Evolutionary conservation across 2,329 filamentous ascomycete genomes (phyloP), one percentile per base, ranked within the genome.

Genomic region (Fusarium sp.): DNA sequence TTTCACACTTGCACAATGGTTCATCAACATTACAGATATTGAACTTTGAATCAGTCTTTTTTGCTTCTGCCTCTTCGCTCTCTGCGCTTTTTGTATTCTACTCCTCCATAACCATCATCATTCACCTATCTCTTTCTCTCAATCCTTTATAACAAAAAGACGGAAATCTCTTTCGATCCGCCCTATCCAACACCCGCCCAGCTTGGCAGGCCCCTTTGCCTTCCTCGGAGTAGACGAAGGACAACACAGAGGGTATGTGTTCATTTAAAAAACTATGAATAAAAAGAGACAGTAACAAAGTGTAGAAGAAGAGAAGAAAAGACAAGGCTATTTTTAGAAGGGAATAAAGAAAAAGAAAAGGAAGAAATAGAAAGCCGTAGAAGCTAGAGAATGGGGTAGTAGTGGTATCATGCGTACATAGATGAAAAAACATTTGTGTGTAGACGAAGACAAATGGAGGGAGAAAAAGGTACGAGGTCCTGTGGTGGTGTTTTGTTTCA

Each of bases 401-500:
- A 69, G 66, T 78, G 76, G 70, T 74, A 76, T 75, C 74, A 72
- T 77, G 69, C 68, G 69, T 76, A 73, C 69, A 71, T 64, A 74
- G 64, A 67, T 68, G 35, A 58, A 58, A 57, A 48, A 61, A 73
- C 72, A 75, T 24, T 18, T 52, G 16, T 71, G 16, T 71, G 60
- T 70, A 59, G 66, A 75, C 68, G 39, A 62, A 62, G 72, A 76
- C 67, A 69, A 67, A 71, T 67, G 64, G 52, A 75, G 72, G 24
- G 45, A 29, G 45, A 24, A 48, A 29, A 73, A 57, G 35, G n/a
- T n/a, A 20, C 4, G 65, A 27, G 16, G 57, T 57, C 61, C 50
- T 35, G 39, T 45, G 39, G 54, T 52, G 48, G 24, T 52, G 45
- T 54, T 56, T 54, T 64, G 39, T 69, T 58, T 45, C 56, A 63